These are phyloP conservation scores for Hortaea werneckii DNA, from an alignment of 2,329 filamentous ascomycete genomes.

Conservation along the genomic window DNA sequence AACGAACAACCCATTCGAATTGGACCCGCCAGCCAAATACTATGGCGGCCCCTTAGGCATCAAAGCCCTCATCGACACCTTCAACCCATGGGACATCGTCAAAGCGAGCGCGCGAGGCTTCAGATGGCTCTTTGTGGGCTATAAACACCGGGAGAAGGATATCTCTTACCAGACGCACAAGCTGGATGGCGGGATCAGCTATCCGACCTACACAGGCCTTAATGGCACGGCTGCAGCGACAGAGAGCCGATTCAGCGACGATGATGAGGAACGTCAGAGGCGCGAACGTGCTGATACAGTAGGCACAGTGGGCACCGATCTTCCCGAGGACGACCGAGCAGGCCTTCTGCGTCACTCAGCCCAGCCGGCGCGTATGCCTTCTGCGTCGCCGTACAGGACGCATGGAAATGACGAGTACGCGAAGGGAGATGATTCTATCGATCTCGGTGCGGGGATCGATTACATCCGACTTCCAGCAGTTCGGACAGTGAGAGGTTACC, in stretches of 20 bases:
- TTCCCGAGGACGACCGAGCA: slow-evolving; percentile 18
- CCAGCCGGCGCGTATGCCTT: slow-evolving; percentile 5
- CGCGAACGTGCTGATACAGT: slow-evolving; percentile 7
- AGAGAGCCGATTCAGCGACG: slow-evolving; percentile 11
- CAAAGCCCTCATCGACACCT: slow-evolving; percentile 57
- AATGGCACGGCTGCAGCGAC: slow-evolving; percentile 11
- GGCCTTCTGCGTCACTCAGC: slow-evolving; percentile 16
- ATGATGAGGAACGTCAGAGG: neutral
- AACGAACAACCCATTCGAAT: slow-evolving; percentile 13
- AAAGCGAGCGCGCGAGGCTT: slow-evolving; percentile 70
- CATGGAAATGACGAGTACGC: slow-evolving; percentile 5
- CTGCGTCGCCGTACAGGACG: slow-evolving; percentile 8
- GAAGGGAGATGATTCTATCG: slow-evolving; percentile 3
- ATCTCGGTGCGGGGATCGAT: slow-evolving; percentile 1
- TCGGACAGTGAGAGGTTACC: neutral
- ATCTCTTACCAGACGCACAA: slow-evolving; percentile 27
- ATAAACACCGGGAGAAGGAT: slow-evolving; percentile 45
- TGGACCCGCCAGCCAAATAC: slow-evolving; percentile 31
- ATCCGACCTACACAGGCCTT: slow-evolving; percentile 12
- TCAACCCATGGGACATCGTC: slow-evolving; percentile 74
- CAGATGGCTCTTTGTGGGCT: slow-evolving; percentile 70
- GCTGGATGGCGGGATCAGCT: slow-evolving; percentile 9
- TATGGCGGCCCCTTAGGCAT: slow-evolving; percentile 55
- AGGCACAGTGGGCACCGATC: slow-evolving; percentile 3
- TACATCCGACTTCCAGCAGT: neutral